Evolutionary conservation across 495 filamentous ascomycete species (phyloP), one percentile per base, ranked within the genome.

Genomic region (Annulohypoxylon maeteangense): DNA sequence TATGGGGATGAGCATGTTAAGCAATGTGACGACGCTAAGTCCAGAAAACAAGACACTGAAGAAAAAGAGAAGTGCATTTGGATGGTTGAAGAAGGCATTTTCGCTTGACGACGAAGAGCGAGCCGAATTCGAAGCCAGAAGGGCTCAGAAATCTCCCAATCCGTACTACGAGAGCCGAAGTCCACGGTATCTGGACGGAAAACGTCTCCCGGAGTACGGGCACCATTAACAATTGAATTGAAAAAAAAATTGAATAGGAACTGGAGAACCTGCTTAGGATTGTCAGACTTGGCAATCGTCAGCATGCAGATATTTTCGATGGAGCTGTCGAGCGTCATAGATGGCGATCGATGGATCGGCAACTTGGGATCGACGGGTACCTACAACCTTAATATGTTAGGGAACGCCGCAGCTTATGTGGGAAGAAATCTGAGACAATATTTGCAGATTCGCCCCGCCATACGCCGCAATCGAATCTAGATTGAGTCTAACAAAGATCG

Each of bases 41-140:
- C 70, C 55, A 3, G 71, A 80, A 47, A 77, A 69, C 1, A 78
- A 79, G 68, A 78, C 79, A 38, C 50, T 87, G 29, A 87, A 87
- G 72, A 88, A 88, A 80, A 88, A 88, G 78, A 78, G 83, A 25
- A 88, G 86, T 74, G 85, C 84, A 7, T 88, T 88, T 60, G 85
- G 85, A 14, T 88, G 86, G 86, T 74, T 88, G 23, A 88, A 86
- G 74, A 88, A 88, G 76, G 85, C 85, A 18, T 88, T 88, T 34
- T 80, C 81, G 3, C 75, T 88, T 27, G 85, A 86, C 50, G 86
- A 88, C 12, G 86, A 88, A 69, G 86, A 88, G 67, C 80, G 82
- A 16, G 78, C 79, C 10, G 81, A 81, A 40, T 88, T 87, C 48
- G 85, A 87, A 60, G 77, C 79, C 36, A 80, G 78, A 66, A 81